A percentile compares a stretch with the other conserved stretches of the same genome.
phyloP scores from a whole-genome alignment of 495 filamentous ascomycete genomes.

The Elasticomyces elasticus region DNA sequence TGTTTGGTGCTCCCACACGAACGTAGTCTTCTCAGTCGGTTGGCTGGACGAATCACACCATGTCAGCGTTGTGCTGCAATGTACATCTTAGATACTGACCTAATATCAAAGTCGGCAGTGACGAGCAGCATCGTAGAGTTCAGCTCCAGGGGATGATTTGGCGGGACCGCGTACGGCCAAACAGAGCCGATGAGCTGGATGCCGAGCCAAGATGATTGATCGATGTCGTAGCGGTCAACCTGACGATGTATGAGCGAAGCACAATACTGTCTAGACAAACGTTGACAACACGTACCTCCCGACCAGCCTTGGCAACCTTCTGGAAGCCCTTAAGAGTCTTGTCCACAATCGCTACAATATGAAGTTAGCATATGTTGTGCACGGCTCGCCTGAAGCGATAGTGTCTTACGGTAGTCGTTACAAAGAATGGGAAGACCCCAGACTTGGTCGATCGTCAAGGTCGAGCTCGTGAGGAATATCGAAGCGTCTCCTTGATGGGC shows the following conservation, averaged over 20 bases:
- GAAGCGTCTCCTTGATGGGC: background rate
- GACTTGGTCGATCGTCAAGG: background rate
- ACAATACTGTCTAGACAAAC: background rate
- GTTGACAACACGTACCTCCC: background rate
- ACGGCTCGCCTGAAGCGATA: background rate
- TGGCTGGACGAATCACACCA: background rate
- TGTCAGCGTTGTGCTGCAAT: background rate
- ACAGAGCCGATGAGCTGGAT: background rate
- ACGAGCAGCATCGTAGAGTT: background rate
- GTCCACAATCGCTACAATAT: background rate
- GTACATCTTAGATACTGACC: background rate
- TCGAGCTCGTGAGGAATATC: background rate
- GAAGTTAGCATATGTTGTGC: background rate
- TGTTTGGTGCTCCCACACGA: background rate
- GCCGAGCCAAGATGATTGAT: background rate
- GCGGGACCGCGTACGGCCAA: slow-evolving; percentile 1
- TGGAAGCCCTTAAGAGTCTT: background rate
- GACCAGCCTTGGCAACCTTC: background rate
- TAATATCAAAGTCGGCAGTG: slow-evolving; percentile 2
- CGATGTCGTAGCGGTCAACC: slow-evolving; percentile 2
- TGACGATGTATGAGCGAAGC: background rate
- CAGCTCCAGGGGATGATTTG: background rate
- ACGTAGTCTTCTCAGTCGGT: slow-evolving; percentile 1
- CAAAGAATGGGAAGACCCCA: background rate
- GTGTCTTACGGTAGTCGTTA: background rate